Conservation (phyloP, 2,329 filamentous ascomycete species). For the Botrytis aclada region DNA sequence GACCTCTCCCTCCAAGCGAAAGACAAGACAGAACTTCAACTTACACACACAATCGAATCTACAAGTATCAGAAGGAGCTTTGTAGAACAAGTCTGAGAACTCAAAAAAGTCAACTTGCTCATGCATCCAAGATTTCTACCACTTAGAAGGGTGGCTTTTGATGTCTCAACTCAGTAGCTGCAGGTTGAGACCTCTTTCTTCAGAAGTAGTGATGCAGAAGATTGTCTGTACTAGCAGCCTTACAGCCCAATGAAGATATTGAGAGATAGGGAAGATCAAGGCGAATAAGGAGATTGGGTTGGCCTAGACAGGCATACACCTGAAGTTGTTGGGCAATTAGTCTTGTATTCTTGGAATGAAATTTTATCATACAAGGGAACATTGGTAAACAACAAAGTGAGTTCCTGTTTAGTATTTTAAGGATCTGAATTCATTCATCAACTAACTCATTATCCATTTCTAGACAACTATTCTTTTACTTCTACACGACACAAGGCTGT, state of each 20-base stretch:
- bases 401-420: too few relatives aligned
- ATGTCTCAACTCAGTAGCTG: neutral
- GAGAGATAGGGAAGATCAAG: neutral
- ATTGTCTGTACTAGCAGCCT: neutral
- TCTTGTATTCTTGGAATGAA: neutral
- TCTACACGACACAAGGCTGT: neutral
- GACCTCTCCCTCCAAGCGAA: neutral
- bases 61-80: neutral
- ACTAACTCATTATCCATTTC: neutral
- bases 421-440: fast-evolving
- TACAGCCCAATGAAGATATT: too few relatives aligned
- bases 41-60: neutral
- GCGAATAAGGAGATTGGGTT: neutral
- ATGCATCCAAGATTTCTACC: too few relatives aligned
- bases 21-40: neutral
- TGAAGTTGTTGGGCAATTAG: neutral
- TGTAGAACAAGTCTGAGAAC: neutral
- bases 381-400: neutral
- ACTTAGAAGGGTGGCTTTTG: neutral
- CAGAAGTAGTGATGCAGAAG: neutral
- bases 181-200: neutral
- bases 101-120: neutral
- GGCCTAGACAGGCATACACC: neutral
- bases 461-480: neutral
- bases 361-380: neutral